A percentile compares a stretch with the other conserved stretches of the same genome.
Conservation (phyloP, 2,329 filamentous ascomycete species). For the Penicillium polonicum region DNA sequence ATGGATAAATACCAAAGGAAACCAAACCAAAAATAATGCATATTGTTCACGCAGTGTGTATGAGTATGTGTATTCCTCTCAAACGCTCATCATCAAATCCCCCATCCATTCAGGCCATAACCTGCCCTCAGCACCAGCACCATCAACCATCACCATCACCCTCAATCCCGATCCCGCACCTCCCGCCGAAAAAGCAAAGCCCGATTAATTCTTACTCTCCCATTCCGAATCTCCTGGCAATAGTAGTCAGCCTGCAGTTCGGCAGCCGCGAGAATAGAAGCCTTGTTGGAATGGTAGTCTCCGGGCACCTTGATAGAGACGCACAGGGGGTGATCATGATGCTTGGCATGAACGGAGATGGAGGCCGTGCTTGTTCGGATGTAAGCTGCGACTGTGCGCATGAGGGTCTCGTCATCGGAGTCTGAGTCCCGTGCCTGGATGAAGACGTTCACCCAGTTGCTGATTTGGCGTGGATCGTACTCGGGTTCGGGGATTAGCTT, state of each 20-base stretch:
- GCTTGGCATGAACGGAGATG: background rate
- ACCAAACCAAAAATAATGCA: background rate
- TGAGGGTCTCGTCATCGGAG: background rate
- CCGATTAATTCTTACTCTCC: constrained; percentile 2
- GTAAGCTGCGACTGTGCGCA: background rate
- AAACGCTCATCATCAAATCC: background rate
- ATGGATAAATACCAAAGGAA: background rate
- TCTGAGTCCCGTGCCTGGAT: background rate
- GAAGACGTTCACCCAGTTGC: constrained; percentile 10
- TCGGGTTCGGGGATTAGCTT: constrained; percentile 5
- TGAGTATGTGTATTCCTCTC: background rate
- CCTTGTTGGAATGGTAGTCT: constrained; percentile 7
- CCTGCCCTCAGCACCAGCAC: background rate
- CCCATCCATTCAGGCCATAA: background rate
- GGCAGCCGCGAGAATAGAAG: constrained; percentile 6
- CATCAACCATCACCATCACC: background rate
- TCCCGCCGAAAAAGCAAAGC: background rate
- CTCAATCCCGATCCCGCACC: background rate
- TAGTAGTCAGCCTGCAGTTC: constrained; percentile 10
- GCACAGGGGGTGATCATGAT: constrained; percentile 5
- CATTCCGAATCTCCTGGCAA: constrained; percentile 8
- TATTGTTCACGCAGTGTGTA: background rate
- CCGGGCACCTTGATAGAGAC: constrained; percentile 11
- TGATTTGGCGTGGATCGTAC: constrained; percentile 4
- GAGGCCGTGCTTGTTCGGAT: background rate